Percentiles rank a stretch among this genome's conserved stretches.
Evolutionary conservation across 257 asterid genomes (phyloP).

Genomic region (Solanum paucissectum): DNA sequence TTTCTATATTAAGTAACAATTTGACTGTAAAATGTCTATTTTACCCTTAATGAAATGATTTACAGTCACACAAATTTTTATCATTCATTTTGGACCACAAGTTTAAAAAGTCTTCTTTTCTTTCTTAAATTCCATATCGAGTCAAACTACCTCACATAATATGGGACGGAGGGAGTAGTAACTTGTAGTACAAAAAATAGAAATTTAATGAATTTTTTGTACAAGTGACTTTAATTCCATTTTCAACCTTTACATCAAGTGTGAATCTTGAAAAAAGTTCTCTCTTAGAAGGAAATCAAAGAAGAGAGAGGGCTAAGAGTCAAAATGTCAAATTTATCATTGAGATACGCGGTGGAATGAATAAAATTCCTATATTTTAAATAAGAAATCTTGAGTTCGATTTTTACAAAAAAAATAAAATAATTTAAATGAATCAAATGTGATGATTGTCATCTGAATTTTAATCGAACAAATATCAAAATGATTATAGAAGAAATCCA

Average conservation of each 20-base stretch:
- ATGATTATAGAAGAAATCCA: not conserved
- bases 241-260: not conserved
- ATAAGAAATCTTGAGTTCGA: not conserved
- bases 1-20: too few relatives aligned
- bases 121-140: too few relatives aligned
- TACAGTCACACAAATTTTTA: too few relatives aligned
- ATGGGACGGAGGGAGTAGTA: not conserved
- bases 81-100: too few relatives aligned
- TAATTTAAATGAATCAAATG: not conserved
- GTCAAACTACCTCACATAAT: too few relatives aligned
- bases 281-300: not conserved
- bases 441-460: not conserved
- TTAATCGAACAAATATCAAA: not conserved
- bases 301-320: not conserved
- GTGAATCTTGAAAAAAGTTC: not conserved
- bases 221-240: not conserved
- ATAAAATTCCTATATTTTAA: not conserved
- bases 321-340: not conserved
- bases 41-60: too few relatives aligned
- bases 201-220: not conserved
- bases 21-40: too few relatives aligned
- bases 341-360: not conserved
- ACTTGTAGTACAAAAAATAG: not conserved
- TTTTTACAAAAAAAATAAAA: not conserved
- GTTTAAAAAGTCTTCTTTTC: too few relatives aligned